Conservation (phyloP, 331 rosid genomes). For the Pyrus hybrid region DNA sequence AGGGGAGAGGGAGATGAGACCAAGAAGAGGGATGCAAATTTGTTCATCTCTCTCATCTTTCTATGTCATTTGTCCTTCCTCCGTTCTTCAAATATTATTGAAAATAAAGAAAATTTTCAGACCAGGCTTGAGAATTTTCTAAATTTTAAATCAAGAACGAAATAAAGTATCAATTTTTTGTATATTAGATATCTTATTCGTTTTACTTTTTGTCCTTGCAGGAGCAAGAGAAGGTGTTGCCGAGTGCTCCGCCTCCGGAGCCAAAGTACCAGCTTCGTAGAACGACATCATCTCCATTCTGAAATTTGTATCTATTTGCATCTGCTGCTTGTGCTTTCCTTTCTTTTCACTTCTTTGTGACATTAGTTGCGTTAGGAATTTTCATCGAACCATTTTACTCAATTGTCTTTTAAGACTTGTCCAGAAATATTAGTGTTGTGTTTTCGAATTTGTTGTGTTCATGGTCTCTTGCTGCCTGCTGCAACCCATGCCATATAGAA, state of each 20-base stretch:
- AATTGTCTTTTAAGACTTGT: constrained; percentile 13
- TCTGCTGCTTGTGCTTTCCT: constrained; percentile 7
- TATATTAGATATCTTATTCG: not conserved
- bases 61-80: not conserved
- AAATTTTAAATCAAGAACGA: not conserved
- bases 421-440: constrained; percentile 13
- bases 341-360: not conserved
- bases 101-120: not conserved
- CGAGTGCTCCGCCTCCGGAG: constrained; percentile 50
- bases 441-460: not conserved
- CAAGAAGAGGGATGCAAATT: not conserved
- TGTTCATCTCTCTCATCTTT: not conserved
- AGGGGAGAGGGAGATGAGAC: not conserved
- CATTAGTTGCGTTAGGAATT: constrained; percentile 2
- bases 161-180: not conserved
- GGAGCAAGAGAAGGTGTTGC: constrained; percentile 60
- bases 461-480: not conserved
- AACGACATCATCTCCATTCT: constrained; percentile 59
- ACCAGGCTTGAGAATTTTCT: not conserved
- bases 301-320: constrained; percentile 22
- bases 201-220: constrained; percentile 18
- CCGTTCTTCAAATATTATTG: not conserved
- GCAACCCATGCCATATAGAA: not conserved
- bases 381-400: constrained; percentile 5
- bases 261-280: constrained; percentile 86